Percentiles rank a stretch among this genome's conserved stretches.
Conservation (phyloP, 2,329 filamentous ascomycete genomes). For the Tolypocladium guangdongense region DNA sequence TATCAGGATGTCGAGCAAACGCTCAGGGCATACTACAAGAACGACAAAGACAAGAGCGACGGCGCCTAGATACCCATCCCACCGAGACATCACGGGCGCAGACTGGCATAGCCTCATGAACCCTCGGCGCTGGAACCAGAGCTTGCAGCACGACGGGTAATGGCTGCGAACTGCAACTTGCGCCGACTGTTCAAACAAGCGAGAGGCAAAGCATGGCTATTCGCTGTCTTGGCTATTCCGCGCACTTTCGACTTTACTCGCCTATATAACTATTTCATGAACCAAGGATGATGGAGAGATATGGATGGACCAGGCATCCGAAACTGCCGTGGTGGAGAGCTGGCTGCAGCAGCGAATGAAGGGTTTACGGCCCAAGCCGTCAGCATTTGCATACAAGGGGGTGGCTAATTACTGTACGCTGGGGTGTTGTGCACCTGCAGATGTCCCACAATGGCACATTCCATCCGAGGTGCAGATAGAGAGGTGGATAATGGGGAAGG, state of each 20-base stretch:
- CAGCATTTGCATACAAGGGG: background rate
- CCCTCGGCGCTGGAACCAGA: background rate
- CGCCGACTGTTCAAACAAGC: background rate
- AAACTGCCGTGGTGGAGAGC: background rate
- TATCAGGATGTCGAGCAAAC: constrained; percentile 62
- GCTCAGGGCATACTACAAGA: constrained; percentile 55
- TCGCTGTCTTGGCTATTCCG: background rate
- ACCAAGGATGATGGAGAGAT: background rate
- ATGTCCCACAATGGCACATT: background rate
- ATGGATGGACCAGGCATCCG: background rate
- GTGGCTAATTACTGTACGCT: background rate
- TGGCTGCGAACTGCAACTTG: background rate
- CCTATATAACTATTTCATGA: background rate
- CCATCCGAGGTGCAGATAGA: background rate
- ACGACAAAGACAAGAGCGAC: constrained; percentile 8
- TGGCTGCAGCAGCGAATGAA: background rate
- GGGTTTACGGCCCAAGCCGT: background rate
- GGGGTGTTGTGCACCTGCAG: background rate
- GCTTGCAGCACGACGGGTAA: background rate
- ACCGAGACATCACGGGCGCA: background rate
- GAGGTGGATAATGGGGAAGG: background rate
- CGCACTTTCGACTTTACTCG: background rate
- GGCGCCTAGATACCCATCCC: constrained; percentile 7
- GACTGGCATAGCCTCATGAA: background rate
- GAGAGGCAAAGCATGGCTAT: background rate